Percentiles rank a stretch among this genome's conserved stretches.
phyloP scores from a whole-genome alignment of 2,329 filamentous ascomycete genomes.

The Amphichorda felina region DNA sequence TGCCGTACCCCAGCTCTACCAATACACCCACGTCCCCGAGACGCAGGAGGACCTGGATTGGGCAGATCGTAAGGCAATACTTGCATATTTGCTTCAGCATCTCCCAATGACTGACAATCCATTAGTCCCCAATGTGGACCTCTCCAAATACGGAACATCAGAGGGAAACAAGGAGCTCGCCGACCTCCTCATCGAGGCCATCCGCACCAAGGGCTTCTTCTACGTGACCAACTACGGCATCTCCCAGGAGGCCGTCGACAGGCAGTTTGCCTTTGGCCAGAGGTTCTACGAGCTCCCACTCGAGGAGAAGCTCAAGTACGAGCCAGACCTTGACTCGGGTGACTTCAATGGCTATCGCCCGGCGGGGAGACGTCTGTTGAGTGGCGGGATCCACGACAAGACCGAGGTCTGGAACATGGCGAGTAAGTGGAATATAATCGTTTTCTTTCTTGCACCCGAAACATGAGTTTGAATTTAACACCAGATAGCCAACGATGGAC shows the following conservation, averaged over 20 bases:
- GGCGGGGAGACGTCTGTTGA: conserved; percentile 22
- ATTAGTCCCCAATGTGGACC: conserved; percentile 19
- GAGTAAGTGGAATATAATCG: conserved; percentile 10
- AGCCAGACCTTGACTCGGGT: conserved; percentile 31
- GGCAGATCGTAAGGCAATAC: conserved; percentile 17
- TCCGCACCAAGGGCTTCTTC: conserved; percentile 35
- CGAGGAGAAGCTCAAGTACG: conserved; percentile 47
- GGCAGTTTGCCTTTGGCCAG: conserved; percentile 46
- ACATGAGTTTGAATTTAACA: not conserved
- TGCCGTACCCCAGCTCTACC: conserved; percentile 15
- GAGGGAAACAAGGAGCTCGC: conserved; percentile 17
- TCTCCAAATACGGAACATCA: conserved; percentile 18
- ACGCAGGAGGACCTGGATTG: conserved; percentile 23
- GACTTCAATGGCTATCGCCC: conserved; percentile 47
- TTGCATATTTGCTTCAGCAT: not conserved
- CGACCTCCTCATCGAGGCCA: conserved; percentile 16
- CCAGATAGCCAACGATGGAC: conserved; percentile 15
- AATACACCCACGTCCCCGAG: conserved; percentile 21
- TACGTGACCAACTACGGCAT: conserved; percentile 52
- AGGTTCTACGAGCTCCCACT: conserved; percentile 39
- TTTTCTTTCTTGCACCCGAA: not conserved
- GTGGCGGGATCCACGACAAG: conserved; percentile 25
- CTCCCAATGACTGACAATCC: not conserved
- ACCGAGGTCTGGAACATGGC: conserved; percentile 26
- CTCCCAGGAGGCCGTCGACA: conserved; percentile 42